A percentile compares a stretch with the other conserved stretches of the same genome.
Conservation (phyloP, 306 rosid species). For the Sesbania bispinosa region DNA sequence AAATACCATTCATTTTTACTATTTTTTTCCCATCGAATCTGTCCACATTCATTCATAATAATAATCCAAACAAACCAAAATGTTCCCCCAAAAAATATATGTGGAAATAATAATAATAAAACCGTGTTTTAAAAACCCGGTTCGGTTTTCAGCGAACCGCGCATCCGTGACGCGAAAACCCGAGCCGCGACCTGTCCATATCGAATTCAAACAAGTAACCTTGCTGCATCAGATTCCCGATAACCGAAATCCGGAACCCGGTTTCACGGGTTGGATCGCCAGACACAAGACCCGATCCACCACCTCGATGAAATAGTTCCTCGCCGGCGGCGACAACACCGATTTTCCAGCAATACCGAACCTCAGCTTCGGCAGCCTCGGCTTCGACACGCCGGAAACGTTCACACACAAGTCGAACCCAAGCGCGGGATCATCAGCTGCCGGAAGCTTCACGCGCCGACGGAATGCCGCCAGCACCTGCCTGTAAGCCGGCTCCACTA, state of each 20-base stretch:
- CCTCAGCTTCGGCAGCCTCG: conserved; percentile 50
- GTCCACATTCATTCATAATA: not conserved
- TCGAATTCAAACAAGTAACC: conserved; percentile 78
- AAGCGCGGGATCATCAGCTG: not conserved
- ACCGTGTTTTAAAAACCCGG: not conserved
- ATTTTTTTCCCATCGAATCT: not conserved
- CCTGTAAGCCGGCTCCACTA: conserved; percentile 50
- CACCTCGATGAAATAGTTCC: conserved; percentile 58
- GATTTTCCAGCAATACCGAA: conserved; percentile 43
- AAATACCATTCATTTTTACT: not conserved
- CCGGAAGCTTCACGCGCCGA: conserved; percentile 31
- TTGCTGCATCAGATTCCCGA: conserved; percentile 87
- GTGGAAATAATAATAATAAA: not conserved
- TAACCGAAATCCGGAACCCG: conserved; percentile 57
- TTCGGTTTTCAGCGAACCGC: conserved; percentile 40
- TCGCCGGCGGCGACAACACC: conserved; percentile 55
- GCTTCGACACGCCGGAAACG: conserved; percentile 32
- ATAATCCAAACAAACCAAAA: not conserved
- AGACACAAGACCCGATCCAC: conserved; percentile 53
- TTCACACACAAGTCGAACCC: conserved; percentile 74
- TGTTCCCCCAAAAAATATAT: not conserved
- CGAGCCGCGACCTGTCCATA: conserved; percentile 54
- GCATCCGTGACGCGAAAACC: conserved; percentile 80
- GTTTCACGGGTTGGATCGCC: conserved; percentile 58
- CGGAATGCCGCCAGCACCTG: conserved; percentile 41